These are phyloP conservation scores for Syzygium syzygioides DNA, from an alignment of 441 rosid genomes.

Conservation along the genomic window DNA sequence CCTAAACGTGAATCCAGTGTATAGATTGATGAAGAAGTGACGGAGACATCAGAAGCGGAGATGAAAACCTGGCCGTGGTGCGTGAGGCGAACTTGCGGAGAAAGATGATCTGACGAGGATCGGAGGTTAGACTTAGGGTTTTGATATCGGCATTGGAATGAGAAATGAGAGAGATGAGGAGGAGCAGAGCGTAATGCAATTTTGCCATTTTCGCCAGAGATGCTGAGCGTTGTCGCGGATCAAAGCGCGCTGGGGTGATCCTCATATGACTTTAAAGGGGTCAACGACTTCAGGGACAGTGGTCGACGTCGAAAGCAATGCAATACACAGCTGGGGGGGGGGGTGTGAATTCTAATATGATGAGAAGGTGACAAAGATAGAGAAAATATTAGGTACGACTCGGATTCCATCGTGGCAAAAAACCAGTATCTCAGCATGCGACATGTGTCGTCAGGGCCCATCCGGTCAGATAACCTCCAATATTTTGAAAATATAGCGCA, in stretches of 20 bases:
- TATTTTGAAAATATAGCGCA: too few species aligned
- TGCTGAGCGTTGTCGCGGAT: background rate
- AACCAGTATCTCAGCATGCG: too few species aligned
- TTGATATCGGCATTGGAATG: slow-evolving; percentile 73
- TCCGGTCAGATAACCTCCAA: too few species aligned
- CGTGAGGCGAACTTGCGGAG: slow-evolving; percentile 91
- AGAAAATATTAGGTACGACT: too few species aligned
- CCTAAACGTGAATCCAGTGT: slow-evolving; percentile 63
- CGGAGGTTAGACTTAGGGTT: slow-evolving; percentile 50
- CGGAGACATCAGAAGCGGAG: slow-evolving; percentile 56
- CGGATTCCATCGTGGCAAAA: too few species aligned
- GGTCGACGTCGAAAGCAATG: background rate
- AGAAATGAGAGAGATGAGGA: slow-evolving; percentile 20
- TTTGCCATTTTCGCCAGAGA: background rate
- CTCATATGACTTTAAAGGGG: background rate
- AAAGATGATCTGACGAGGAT: slow-evolving; percentile 80
- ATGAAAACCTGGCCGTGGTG: slow-evolving; percentile 65
- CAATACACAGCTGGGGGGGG: too few species aligned
- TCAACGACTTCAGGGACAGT: background rate
- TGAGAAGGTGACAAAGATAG: too few species aligned
- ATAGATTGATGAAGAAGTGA: slow-evolving; percentile 27
- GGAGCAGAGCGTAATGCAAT: slow-evolving; percentile 5
- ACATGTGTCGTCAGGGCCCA: too few species aligned
- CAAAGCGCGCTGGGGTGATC: background rate
- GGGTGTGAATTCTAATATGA: too few species aligned